Evolutionary conservation across 1,284 basidiomycete species (phyloP), one percentile per base, ranked within the genome.

Genomic region (Peniophora sp.): DNA sequence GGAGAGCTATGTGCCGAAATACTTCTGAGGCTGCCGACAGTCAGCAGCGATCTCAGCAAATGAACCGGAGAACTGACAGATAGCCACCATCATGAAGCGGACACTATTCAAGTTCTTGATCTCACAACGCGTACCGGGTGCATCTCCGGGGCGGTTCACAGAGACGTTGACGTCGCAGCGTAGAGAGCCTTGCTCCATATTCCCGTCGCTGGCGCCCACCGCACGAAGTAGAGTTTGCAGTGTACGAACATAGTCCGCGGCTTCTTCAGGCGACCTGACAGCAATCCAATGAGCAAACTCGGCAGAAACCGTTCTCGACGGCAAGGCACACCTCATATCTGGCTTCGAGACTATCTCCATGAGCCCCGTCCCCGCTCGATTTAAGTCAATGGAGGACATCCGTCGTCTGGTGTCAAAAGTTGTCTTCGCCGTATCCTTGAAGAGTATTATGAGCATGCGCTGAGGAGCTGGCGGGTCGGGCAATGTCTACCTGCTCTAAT

Each of bases 291-390:
- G 12, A 35, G 39, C 32, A 14, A 44, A 24, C 14, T 35, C 32
- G 35, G 22, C 42, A 52, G 48, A n/a, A 49, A 46, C 35, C 20
- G 44, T 45, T 41, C 43, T 20, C 35, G 23, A 20, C 18, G 55
- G 35, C 61, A 8, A 5, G 15, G 8, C 73, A 47, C 36, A 90
- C 87, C 86, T 73, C 72, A 99, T 83, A 64, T 98, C 93, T 1
- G 97, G 93, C 52, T 90, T 83, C 0, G 94, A 96, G 11, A 99
- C 94, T 56, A 99, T 97, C 68, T 99, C 96, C 80, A 99, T 88
- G 44, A 99, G 75, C 0, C 88, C 91, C 1, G 82, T 80, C 1
- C 96, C 95, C 0, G 93, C 90, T 59, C 97, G 75, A 62, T 97
- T 98, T 52, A 97, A 76, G 67, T 99, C 95, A 47, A 99, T 83